These are phyloP conservation scores for Calonectria pseudoreteaudii DNA, from an alignment of 2,329 filamentous ascomycete genomes.

Conservation along the genomic window DNA sequence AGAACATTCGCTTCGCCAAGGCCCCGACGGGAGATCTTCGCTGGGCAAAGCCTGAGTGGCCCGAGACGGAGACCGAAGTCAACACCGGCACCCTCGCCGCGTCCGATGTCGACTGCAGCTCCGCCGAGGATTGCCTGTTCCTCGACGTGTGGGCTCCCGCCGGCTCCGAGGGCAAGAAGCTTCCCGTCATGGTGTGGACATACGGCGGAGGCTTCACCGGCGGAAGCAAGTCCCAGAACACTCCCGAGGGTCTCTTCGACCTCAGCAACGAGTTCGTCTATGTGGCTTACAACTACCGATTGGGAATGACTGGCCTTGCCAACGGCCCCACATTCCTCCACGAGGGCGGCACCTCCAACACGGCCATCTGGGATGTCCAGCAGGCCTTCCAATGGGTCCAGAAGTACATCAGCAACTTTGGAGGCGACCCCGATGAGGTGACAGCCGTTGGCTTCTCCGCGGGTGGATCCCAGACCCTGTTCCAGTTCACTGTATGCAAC, in stretches of 20 bases:
- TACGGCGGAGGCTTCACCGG: constrained; percentile 19
- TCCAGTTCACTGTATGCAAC: constrained; percentile 13
- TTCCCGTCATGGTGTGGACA: constrained; percentile 14
- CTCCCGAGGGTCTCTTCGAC: constrained; percentile 11
- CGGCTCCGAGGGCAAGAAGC: constrained; percentile 8
- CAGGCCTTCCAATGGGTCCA: constrained; percentile 17
- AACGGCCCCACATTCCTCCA: constrained; percentile 16
- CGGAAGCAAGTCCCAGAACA: constrained; percentile 18
- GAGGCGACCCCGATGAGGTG: constrained; percentile 7
- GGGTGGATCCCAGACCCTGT: constrained; percentile 17
- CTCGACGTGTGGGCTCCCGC: constrained; percentile 15
- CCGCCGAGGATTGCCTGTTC: constrained; percentile 7
- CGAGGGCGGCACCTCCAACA: constrained; percentile 14
- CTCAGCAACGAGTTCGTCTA: constrained; percentile 17
- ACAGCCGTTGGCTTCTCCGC: constrained; percentile 16
- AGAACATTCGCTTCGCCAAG: constrained; percentile 18
- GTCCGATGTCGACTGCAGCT: constrained; percentile 12
- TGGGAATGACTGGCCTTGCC: constrained; percentile 17
- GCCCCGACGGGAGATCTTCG: constrained; percentile 11
- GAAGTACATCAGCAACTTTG: constrained; percentile 18
- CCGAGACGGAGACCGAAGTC: neutral
- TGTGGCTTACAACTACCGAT: constrained; percentile 17
- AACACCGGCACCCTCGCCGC: constrained; percentile 11
- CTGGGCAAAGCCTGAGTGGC: constrained; percentile 13
- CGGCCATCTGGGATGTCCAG: constrained; percentile 16